Evolutionary conservation across 495 filamentous ascomycete genomes (phyloP).

Genomic region (Symbiotaphrina buchneri): DNA sequence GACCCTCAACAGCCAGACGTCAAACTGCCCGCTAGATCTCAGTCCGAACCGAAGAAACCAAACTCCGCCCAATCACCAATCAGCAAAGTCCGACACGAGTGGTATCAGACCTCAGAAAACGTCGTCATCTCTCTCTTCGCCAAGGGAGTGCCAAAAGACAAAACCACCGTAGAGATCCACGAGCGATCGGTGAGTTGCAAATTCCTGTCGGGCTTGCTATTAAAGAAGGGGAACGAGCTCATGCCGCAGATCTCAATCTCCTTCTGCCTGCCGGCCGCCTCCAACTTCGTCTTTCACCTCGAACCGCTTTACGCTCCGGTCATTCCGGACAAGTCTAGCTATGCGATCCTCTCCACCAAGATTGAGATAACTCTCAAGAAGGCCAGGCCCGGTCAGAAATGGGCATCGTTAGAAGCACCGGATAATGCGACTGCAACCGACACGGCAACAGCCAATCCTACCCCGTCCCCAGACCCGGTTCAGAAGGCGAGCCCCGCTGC

Average conservation of each 20-base stretch:
- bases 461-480: conserved; percentile 3
- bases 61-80: conserved; percentile 26
- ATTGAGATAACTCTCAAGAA: conserved; percentile 67
- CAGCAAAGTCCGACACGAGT: conserved; percentile 53
- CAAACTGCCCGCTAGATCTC: too few species aligned
- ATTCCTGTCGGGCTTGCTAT: conserved; percentile 5
- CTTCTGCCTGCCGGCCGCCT: conserved; percentile 35
- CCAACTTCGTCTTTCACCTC: conserved; percentile 42
- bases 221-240: conserved; percentile 8
- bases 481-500: conserved; percentile 3
- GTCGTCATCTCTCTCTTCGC: conserved; percentile 50
- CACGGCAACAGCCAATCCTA: conserved; percentile 5
- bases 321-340: conserved; percentile 31
- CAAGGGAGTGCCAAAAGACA: conserved; percentile 46
- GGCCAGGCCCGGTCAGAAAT: conserved; percentile 42
- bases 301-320: conserved; percentile 49
- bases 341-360: conserved; percentile 52
- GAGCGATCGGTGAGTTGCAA: conserved; percentile 22
- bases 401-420: conserved; percentile 42
- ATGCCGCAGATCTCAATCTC: conserved; percentile 29
- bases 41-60: too few species aligned
- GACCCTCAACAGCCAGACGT: too few species aligned
- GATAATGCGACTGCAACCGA: conserved; percentile 14
- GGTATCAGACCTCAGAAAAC: conserved; percentile 47
- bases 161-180: conserved; percentile 31